A percentile compares a stretch with the other conserved stretches of the same genome.
Evolutionary conservation across 2,329 filamentous ascomycete species (phyloP).

Genomic region (Clonostachys rhizophaga): DNA sequence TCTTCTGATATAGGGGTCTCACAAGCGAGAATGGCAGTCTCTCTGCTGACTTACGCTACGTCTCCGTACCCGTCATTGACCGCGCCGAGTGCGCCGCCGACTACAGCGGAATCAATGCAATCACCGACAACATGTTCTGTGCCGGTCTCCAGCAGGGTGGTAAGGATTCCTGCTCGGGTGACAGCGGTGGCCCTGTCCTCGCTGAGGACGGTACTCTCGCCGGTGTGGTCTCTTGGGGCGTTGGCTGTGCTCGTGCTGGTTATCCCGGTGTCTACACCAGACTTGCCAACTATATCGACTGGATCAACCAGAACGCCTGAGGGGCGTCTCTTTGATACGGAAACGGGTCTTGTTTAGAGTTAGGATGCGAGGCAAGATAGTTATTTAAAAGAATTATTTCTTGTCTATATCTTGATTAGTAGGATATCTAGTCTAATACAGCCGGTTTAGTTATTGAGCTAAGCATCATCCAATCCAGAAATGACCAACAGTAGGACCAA

Average conservation of each 20-base stretch:
- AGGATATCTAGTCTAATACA: too few species aligned
- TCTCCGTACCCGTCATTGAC: conserved; percentile 18
- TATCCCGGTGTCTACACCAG: conserved; percentile 18
- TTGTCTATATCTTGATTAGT: too few species aligned
- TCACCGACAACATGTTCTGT: conserved; percentile 24
- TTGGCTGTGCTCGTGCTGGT: conserved; percentile 16
- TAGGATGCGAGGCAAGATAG: too few species aligned
- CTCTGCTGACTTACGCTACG: conserved; percentile 7
- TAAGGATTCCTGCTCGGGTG: conserved; percentile 22
- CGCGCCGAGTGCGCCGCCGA: conserved; percentile 14
- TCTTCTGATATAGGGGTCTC: too few species aligned
- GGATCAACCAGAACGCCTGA: conserved; percentile 13
- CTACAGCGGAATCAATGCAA: conserved; percentile 10
- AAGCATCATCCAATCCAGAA: too few species aligned
- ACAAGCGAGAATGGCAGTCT: too few species aligned
- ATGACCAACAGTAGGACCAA: too few species aligned
- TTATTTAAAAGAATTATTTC: too few species aligned
- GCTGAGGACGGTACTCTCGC: conserved; percentile 11
- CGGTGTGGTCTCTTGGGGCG: conserved; percentile 22
- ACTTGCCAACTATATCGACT: conserved; percentile 15
- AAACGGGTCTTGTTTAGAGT: too few species aligned
- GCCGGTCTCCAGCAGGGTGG: conserved; percentile 16
- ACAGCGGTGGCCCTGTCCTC: conserved; percentile 22
- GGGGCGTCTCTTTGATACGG: too few species aligned
- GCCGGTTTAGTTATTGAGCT: too few species aligned